Evolutionary conservation across 225 moss, liverwort and hornwort genomes (phyloP), one percentile per base, ranked within the genome.

Genomic region (Sphagnum tenellum): DNA sequence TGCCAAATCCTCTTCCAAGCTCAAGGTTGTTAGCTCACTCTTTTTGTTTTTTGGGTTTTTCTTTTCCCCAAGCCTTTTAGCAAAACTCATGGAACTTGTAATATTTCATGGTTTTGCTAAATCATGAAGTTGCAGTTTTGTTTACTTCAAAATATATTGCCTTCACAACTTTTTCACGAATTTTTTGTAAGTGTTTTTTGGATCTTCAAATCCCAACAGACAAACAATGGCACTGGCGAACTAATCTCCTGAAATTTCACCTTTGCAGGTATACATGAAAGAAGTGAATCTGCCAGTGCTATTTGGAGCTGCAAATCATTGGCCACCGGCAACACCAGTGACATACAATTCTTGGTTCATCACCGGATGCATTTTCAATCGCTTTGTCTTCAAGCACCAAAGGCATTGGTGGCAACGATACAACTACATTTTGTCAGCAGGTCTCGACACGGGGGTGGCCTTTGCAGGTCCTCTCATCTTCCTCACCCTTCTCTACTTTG

Each of bases 321-420:
- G 87, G 90, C 87, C 87, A 49, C 90, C 87, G 46, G 90, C 90
- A 56, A 79, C 80, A 45, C 71, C 90, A 46, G 90, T 87, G 3
- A 90, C 87, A 48, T 87, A 76, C 74, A 85, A 79, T 69, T 85
- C 87, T 1, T 90, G 90, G 90, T 87, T 83, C 62, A 68, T 87
- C 47, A 72, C 74, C 48, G 80, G 85, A 49, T 87, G 82, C 70
- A 73, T 87, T 12, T 90, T 88, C 79, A 88, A 90, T 58, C 79
- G 60, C 63, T 65, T 82, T 56, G 66, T 74, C 7, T 90, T 87
- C 71, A 70, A 82, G 67, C 71, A 77, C 51, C 73, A 70, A 7
- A 79, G 69, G 54, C 14, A 2, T 50, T 79, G 75, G 79, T 79
- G 79, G 79, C 75, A 70, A 59, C 72, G 60, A 47, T 79, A 75